Evolutionary conservation across 495 filamentous ascomycete species (phyloP), one percentile per base, ranked within the genome.

Genomic region (Aspergillus conjunctus): DNA sequence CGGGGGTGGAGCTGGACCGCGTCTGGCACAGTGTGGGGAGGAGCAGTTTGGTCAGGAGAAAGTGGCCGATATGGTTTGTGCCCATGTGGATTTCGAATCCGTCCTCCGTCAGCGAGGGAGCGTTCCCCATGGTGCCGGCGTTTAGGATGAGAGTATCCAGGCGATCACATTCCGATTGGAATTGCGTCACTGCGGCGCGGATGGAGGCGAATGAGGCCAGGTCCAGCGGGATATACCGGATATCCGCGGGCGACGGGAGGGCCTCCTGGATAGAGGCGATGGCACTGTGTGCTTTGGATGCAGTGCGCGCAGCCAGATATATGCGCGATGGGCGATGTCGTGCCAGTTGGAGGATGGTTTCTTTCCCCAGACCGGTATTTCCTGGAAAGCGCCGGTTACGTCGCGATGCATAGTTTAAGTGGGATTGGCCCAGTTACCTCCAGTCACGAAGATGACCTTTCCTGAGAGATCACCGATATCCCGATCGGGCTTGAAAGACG

Each of bases 41-140:
- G 7, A 92, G 74, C 7, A 87, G 73, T 49, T 82, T 80, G 20
- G 84, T 86, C 26, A 92, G 75, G 8, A 90, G 77, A 41, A 84
- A 85, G 63, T 90, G 88, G 6, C 83, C 85, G 57, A 91, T 69
- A 67, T 92, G 83, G 66, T 92, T 92, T 5, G 84, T 86, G n/a
- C 84, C 87, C 59, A 91, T 85, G 56, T 89, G 85, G 32, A 85
- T 77, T 66, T 92, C 88, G 66, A 85, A 87, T n/a, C 88, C 87
- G 20, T 91, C 85, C 4, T 76, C 66, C 0, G 87, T 87, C 1
- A 73, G 61, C 0, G 66, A 65, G 8, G 67, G 74, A 0, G 81
- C 76, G 7, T 78, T 59, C 0, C 75, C 83, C 83, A 90, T 87
- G 60, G 89, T 80, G 37, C 87, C 88, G 4, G 89, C 88, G 63